Conservation (phyloP, 495 filamentous ascomycete genomes). For the Cercophora newfieldiana region DNA sequence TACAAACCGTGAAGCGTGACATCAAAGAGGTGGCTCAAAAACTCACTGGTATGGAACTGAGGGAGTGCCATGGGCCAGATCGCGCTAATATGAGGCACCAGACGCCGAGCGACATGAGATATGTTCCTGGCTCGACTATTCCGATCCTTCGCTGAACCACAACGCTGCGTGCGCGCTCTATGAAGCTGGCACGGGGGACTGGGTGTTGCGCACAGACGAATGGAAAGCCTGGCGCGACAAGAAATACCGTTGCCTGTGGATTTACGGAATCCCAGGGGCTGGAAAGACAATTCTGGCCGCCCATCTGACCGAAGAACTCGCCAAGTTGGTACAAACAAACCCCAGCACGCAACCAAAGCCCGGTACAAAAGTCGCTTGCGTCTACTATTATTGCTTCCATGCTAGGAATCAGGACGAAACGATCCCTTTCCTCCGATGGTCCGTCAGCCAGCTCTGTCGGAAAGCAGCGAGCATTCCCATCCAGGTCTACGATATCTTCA, state of each 20-base stretch:
- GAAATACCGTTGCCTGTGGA: constrained; percentile 34
- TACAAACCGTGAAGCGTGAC: background rate
- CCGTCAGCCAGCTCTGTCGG: constrained; percentile 36
- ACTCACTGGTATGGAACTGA: background rate
- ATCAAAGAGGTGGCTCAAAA: background rate
- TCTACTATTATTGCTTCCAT: constrained; percentile 45
- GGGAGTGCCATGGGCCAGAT: too few relatives aligned
- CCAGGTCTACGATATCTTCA: constrained; percentile 19
- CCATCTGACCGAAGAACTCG: constrained; percentile 29
- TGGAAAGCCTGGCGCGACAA: constrained; percentile 32
- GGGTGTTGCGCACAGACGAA: constrained; percentile 29
- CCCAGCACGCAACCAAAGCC: constrained; percentile 18
- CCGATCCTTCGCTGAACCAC: constrained; percentile 23
- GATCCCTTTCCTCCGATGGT: constrained; percentile 29
- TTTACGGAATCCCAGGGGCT: constrained; percentile 45
- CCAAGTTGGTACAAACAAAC: too few relatives aligned
- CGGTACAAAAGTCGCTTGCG: constrained; percentile 13
- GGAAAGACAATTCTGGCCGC: constrained; percentile 45
- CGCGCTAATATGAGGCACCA: background rate
- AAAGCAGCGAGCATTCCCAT: constrained; percentile 22
- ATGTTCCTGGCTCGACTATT: constrained; percentile 6
- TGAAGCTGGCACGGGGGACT: constrained; percentile 29
- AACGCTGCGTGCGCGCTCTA: constrained; percentile 20
- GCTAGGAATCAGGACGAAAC: constrained; percentile 38
- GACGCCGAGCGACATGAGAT: background rate